Conservation (phyloP, 345 rosid genomes). For the Brassica napus region DNA sequence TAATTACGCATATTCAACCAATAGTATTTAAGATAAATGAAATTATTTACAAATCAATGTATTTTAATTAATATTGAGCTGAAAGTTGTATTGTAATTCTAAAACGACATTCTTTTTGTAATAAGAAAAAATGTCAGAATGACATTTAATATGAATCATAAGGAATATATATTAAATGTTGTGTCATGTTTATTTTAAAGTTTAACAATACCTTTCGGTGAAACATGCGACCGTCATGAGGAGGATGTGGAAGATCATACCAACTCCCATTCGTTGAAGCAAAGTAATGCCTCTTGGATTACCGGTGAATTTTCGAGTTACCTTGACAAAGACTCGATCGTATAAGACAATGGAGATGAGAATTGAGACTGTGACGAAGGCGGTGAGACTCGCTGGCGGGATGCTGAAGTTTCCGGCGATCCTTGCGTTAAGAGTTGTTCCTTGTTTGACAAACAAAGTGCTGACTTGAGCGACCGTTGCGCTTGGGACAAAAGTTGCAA, state of each 20-base stretch:
- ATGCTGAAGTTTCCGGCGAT: slow-evolving; percentile 49
- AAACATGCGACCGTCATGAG: slow-evolving; percentile 58
- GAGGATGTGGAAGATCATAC: slow-evolving; percentile 50
- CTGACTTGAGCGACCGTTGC: slow-evolving; percentile 69
- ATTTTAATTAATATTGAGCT: no score
- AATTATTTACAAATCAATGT: no score
- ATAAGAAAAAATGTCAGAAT: no score
- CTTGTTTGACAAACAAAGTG: slow-evolving; percentile 89
- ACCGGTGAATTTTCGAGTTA: slow-evolving; percentile 45
- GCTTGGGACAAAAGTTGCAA: slow-evolving; percentile 77
- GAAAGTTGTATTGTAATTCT: no score
- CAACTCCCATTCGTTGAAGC: slow-evolving; percentile 78
- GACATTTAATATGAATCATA: no score
- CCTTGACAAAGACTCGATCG: slow-evolving; percentile 54
- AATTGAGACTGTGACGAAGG: slow-evolving; percentile 69
- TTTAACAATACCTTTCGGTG: slow-evolving; percentile 41
- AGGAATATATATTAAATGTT: background rate
- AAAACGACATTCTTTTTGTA: no score
- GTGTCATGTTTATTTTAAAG: background rate
- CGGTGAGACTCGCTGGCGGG: slow-evolving; percentile 70
- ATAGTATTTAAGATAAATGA: no score
- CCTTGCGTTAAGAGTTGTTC: slow-evolving; percentile 72
- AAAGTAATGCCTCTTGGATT: slow-evolving; percentile 78
- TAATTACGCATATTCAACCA: no score
- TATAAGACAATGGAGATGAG: slow-evolving; percentile 54